phyloP scores from a whole-genome alignment of 257 asterid genomes.

The Capsicum chinense region DNA sequence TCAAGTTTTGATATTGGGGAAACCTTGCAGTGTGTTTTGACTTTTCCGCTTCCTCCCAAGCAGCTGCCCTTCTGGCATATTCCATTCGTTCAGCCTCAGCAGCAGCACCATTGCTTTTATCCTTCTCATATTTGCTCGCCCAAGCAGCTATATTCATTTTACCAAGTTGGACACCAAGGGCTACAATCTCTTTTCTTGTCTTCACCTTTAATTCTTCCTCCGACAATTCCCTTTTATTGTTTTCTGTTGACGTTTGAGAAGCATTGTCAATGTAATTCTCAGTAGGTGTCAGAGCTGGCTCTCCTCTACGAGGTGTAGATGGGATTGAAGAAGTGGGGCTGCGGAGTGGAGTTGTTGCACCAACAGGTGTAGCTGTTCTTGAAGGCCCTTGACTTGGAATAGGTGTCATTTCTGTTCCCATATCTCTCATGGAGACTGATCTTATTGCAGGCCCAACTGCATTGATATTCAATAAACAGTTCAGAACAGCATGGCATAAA shows the following conservation, averaged over 20 bases:
- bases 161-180: constrained; percentile 91
- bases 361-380: constrained; percentile 83
- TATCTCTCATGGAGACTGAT: constrained; percentile 97
- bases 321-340: constrained; percentile 93
- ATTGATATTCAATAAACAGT: neutral
- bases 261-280: constrained; percentile 40
- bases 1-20: constrained; percentile 22
- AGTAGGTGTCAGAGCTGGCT: constrained; percentile 66
- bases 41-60: constrained; percentile 95
- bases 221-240: constrained; percentile 60
- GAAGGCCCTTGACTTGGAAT: constrained; percentile 98
- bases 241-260: constrained; percentile 40
- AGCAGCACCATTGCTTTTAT: constrained; percentile 45
- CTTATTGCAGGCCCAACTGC: constrained; percentile 64
- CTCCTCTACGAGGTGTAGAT: constrained; percentile 87
- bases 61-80: constrained; percentile 79
- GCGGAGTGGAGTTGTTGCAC: constrained; percentile 83
- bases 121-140: constrained; percentile 91
- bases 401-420: constrained; percentile 99
- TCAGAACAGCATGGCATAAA: neutral
- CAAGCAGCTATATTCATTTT: constrained; percentile 98
- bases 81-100: constrained; percentile 68
- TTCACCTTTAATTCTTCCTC: constrained; percentile 82
- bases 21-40: constrained; percentile 90
- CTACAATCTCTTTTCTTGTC: constrained; percentile 88